Base-by-base conservation (phyloP, 2,329 filamentous ascomycete species). In the Aspergillus chevalieri region DNA sequence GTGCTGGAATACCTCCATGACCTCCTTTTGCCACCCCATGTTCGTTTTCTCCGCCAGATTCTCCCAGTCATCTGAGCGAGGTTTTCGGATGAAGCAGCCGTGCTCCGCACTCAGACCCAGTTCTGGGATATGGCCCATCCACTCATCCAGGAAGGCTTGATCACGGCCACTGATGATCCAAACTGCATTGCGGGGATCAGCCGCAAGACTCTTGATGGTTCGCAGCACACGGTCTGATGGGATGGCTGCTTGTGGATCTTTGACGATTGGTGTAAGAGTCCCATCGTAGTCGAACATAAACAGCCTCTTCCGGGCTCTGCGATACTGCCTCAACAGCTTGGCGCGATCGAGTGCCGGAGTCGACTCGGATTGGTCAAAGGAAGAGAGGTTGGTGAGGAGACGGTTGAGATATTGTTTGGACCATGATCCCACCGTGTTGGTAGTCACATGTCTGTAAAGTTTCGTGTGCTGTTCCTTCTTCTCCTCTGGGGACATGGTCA, bases 231-330 rank as follows among this genome's bases (percentile, higher is more conserved):
- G 83, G 59, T 90, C 85, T 0, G 91, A 92, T 0, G 93, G 93
- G 36, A 96, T 84, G 3, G 93, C 93, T 4, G 89, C 85, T 57
- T 86, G 85, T 1, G 93, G 93, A 63, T 97, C 90, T 59, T 87
- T 86, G 48, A 97, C 93, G 60, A 98, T 97, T 0, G 91, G 89
- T 3, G 93, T 97, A 48, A 98, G 79, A 0, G 93, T 98, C 44
- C 93, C 93, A 66, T 98, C 93, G 63, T 98, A 98, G 72, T 98
- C 93, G 65, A 97, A 96, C 88, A 98, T 92, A 75, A 97, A 95
- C 3, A 98, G 77, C 9, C 93, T 84, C 70, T 87, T 89, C 54
- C 80, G 80, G 3, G 89, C 84, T 36, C 79, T 75, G 52, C 83
- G 82, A 69, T 96, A 97, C 52, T 85, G 84, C 48, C 78, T 74